Conservation (phyloP, 106 monocot species). For the Gastrodia elata region DNA sequence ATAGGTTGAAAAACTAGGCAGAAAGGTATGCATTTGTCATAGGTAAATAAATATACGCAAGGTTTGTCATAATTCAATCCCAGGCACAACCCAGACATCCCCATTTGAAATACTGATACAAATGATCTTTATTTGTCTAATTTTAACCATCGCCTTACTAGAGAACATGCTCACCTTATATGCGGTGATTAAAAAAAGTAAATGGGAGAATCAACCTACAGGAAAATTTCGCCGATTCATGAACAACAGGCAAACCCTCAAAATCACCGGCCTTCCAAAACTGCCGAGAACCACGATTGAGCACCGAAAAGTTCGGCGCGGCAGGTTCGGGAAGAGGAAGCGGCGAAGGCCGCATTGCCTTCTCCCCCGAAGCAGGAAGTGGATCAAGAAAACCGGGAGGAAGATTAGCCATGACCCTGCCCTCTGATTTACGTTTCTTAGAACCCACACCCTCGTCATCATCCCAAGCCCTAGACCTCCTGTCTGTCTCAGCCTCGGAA, state of each 20-base stretch:
- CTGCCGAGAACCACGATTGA: neutral
- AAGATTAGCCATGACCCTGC: neutral
- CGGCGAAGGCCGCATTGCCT: neutral
- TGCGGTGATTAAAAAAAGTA: no score
- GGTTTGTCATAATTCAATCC: no score
- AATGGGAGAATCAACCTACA: slow-evolving; percentile 2
- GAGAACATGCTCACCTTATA: no score
- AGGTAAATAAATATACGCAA: no score
- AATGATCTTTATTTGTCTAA: no score
- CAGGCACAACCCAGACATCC: no score
- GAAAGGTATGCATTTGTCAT: no score
- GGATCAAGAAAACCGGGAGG: slow-evolving; percentile 9
- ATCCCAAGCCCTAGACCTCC: neutral
- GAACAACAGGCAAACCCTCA: neutral
- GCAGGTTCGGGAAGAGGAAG: neutral
- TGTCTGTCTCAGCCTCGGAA: neutral
- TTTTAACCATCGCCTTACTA: no score
- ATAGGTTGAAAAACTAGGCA: no score
- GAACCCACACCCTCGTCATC: neutral
- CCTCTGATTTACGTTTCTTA: slow-evolving; percentile 2
- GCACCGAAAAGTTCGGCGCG: neutral
- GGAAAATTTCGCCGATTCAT: neutral
- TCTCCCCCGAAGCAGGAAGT: neutral
- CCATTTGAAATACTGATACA: no score
- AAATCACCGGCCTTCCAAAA: slow-evolving; percentile 9